phyloP scores from a whole-genome alignment of 495 filamentous ascomycete genomes.

The Eremomyces bilateralis region DNA sequence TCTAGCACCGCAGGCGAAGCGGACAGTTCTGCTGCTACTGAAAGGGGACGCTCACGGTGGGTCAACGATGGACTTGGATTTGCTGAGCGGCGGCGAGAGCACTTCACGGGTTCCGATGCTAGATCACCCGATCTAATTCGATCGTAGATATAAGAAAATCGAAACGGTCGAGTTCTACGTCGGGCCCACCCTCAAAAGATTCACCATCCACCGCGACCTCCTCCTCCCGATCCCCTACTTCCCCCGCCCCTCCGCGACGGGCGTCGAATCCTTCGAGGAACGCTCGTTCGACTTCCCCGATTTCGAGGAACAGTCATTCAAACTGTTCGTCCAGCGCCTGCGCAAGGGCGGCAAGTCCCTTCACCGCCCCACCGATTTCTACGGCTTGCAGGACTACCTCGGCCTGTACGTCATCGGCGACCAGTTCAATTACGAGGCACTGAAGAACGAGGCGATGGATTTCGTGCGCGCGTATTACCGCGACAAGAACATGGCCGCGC shows the following conservation, averaged over 20 bases:
- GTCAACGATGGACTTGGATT: too few relatives aligned
- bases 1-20: too few relatives aligned
- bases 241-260: constrained; percentile 4
- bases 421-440: constrained; percentile 6
- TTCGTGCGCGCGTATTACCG: constrained; percentile 13
- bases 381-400: constrained; percentile 12
- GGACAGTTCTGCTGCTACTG: too few relatives aligned
- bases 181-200: constrained; percentile 2
- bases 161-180: too few relatives aligned
- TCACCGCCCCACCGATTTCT: constrained; percentile 12
- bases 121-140: too few relatives aligned
- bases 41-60: too few relatives aligned
- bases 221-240: constrained; percentile 11
- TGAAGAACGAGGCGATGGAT: constrained; percentile 15
- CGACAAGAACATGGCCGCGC: constrained; percentile 11
- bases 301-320: constrained; percentile 10
- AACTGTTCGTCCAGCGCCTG: constrained; percentile 10
- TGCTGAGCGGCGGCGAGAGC: too few relatives aligned
- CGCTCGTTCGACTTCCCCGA: too few relatives aligned
- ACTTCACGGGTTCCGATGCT: too few relatives aligned
- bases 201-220: constrained; percentile 6
- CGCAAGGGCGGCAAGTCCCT: constrained; percentile 7
- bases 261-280: too few relatives aligned
- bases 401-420: constrained; percentile 11
- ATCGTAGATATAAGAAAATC: too few relatives aligned